Conservation (phyloP, 163 green algal species). For the Chlamydomonas reinhardtii region DNA sequence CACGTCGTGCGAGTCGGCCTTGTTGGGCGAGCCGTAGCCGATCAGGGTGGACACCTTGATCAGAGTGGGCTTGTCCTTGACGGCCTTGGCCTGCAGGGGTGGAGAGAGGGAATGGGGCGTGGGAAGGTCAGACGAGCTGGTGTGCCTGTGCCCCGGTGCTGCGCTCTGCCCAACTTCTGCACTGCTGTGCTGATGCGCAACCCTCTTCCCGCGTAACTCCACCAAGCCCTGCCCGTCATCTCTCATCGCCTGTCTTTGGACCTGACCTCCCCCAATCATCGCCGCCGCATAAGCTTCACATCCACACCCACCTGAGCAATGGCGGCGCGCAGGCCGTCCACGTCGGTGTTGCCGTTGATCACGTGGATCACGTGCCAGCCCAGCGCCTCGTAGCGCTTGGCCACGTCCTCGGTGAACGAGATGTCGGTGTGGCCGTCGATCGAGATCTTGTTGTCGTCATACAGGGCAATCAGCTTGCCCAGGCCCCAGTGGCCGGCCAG, state of each 20-base stretch:
- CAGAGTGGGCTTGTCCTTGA: constrained; percentile 97
- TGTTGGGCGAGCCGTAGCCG: constrained; percentile 99
- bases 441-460: constrained; percentile 99
- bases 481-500: constrained; percentile 99
- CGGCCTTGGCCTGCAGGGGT: constrained; percentile 88
- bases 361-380: constrained; percentile 76
- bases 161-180: too few relatives aligned
- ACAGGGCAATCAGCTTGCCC: constrained; percentile 99
- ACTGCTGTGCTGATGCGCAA: too few relatives aligned
- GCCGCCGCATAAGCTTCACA: too few relatives aligned
- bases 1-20: constrained; percentile 97
- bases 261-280: too few relatives aligned
- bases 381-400: constrained; percentile 90
- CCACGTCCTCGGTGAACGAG: constrained; percentile 99
- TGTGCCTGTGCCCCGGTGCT: too few relatives aligned
- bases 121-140: not conserved
- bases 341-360: constrained; percentile 97
- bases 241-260: too few relatives aligned
- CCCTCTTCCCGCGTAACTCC: too few relatives aligned
- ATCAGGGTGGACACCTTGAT: constrained; percentile 99
- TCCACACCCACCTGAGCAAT: constrained; percentile 75
- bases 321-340: constrained; percentile 88
- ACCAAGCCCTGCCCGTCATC: too few relatives aligned
- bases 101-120: too few relatives aligned
- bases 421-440: constrained; percentile 97